Evolutionary conservation across 139 green algal species (phyloP), one percentile per base, ranked within the genome.

Genomic region (Trebouxia sp.): DNA sequence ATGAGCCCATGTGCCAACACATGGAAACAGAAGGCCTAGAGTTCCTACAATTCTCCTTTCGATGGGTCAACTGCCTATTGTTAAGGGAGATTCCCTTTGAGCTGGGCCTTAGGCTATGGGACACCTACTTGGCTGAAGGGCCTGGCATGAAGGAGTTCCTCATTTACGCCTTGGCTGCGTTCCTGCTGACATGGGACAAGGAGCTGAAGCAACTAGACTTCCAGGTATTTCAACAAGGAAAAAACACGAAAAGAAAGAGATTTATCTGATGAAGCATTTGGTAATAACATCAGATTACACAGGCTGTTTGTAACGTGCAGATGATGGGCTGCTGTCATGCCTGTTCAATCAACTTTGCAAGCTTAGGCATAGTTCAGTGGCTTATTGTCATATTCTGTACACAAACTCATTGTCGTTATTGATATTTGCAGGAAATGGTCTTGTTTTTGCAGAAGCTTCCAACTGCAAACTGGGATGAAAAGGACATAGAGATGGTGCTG

Each of bases 1-100:
- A 94, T 42, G 85, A 86, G 65, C 77, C 82, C 3, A 65, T 92
- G 5, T 85, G 89, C 3, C 50, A 82, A 38, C 94, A 97, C 81
- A 80, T 99, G 51, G 92, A 97, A 58, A 43, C 79, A 7, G 85
- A 98, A 81, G 87, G 88, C 24, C 82, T 99, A 12, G 93, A 99
- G 85, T 98, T 97, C 79, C 94, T 99, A 65, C 96, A 99, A 82
- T 99, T 99, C 91, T 91, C 95, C 17, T 98, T 98, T 84, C 87
- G 96, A 30, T 99, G 96, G 96, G 92, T 98, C 50, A 99, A 99
- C 85, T 99, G 96, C 89, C 89, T 99, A 78, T 87, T 98, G 37
- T 83, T 97, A 39, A 88, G 95, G 8, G 94, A 98, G 86, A 76
- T 97, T 32, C 94, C 95, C n/a, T 97, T 97, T 80, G 41, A 53